These are phyloP conservation scores for Kwoniella shandongensis DNA, from an alignment of 768 basidiomycete genomes.

Conservation along the genomic window DNA sequence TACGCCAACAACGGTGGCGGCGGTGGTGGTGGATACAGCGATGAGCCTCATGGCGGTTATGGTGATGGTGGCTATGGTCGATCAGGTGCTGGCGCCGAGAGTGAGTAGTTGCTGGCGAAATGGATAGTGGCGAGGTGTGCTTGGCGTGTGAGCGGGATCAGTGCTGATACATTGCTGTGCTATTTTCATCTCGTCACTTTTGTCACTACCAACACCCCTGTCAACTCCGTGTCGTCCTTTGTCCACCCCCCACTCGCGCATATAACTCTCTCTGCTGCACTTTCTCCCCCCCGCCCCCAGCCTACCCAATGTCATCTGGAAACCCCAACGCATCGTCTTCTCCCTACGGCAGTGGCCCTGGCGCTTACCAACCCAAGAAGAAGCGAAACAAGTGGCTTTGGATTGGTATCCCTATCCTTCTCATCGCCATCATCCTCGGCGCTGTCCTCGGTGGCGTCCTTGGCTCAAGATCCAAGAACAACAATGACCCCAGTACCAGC, in stretches of 20 bases:
- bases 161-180: slow-evolving; percentile 6
- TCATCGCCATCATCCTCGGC: slow-evolving; percentile 54
- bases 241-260: slow-evolving; percentile 3
- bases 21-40: slow-evolving; percentile 35
- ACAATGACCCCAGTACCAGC: slow-evolving; percentile 20
- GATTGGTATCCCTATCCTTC: slow-evolving; percentile 52
- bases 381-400: slow-evolving; percentile 54
- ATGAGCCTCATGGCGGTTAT: slow-evolving; percentile 30
- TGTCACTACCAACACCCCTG: not conserved
- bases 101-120: no score
- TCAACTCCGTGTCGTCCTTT: not conserved
- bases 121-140: no score
- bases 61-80: slow-evolving; percentile 28
- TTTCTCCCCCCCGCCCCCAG: no score
- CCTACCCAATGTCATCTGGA: slow-evolving; percentile 39
- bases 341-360: slow-evolving; percentile 19
- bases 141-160: slow-evolving; percentile 6
- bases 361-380: slow-evolving; percentile 27
- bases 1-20: slow-evolving; percentile 5
- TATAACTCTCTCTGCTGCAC: not conserved
- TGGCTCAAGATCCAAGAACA: slow-evolving; percentile 57
- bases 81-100: slow-evolving; percentile 21
- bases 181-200: not conserved
- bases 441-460: slow-evolving; percentile 70
- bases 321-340: slow-evolving; percentile 41